Evolutionary conservation across 345 rosid genomes (phyloP), one percentile per base, ranked within the genome.

Genomic region (Hibiscus tridactylites): DNA sequence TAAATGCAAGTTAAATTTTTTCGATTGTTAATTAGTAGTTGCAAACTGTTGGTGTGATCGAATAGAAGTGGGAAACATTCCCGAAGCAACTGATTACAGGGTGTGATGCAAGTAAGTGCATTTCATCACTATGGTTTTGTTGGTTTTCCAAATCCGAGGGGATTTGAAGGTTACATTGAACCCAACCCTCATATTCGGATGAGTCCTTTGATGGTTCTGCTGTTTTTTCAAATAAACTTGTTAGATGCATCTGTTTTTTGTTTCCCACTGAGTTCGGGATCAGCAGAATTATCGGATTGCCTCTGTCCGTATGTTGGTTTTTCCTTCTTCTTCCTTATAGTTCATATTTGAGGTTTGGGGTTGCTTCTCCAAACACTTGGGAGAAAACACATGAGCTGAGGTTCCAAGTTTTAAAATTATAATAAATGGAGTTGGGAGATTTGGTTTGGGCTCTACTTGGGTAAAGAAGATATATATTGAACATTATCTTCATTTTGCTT

Each of bases 1-100:
- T 35, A 64, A 74, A 59, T 66, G 58, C 24, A 59, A 31, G 59
- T 70, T 44, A 65, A 57, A 1, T 56, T 57, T 70, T 69, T 54
- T 62, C 5, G 0, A 65, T 44, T 12, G 47, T 19, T 15, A 26
- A 15, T 15, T 49, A 21, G 56, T 28, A 47, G 71, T 67, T 26
- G 42, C 57, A 47, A 26, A 26, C 21, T 7, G 39, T 26, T 66
- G 54, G 21, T 15, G 19, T 24, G 47, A 13, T 26, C 9, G 33
- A 24, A 65, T 46, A 44, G 3, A 12, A 46, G 17, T 46, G 24
- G 54, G 24, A 46, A 47, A 13, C 56, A 15, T 15, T 47, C 39
- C 13, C 28, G 29, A 42, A 50, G 33, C 33, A 21, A 37, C 49
- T 9, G 67, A 3, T 33, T 33, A 3, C 44, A 31, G 21, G 21